Percentiles rank a stretch among this genome's conserved stretches.
Evolutionary conservation across 805 yeast genomes (phyloP).

Genomic region (Pichia insulana): DNA sequence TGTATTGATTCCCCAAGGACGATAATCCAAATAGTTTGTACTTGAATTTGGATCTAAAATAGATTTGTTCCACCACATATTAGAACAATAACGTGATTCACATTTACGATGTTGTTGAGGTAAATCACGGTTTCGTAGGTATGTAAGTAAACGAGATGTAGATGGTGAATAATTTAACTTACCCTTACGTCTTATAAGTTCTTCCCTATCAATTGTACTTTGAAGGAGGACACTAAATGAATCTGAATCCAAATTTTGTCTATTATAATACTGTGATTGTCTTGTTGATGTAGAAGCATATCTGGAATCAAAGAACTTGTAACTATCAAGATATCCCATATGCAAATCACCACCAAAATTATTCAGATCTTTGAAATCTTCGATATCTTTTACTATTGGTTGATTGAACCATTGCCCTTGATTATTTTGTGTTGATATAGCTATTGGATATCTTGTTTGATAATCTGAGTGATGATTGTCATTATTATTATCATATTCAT

Average conservation of each 20-base stretch:
- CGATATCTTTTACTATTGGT: constrained; percentile 24
- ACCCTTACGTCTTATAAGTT: background rate
- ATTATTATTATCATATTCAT: background rate
- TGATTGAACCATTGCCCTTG: constrained; percentile 15
- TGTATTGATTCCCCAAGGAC: constrained; percentile 7
- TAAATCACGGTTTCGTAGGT: background rate
- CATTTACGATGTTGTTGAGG: constrained; percentile 2
- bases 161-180: background rate
- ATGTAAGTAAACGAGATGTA: background rate
- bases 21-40: background rate
- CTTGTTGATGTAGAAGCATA: background rate
- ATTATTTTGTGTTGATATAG: background rate
- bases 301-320: background rate
- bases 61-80: constrained; percentile 3
- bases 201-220: constrained; percentile 7
- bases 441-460: constrained; percentile 4
- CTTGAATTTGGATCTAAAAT: too few relatives aligned
- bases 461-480: background rate
- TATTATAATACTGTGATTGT: background rate
- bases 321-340: constrained; percentile 8
- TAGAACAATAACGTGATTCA: background rate
- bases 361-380: constrained; percentile 19
- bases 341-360: constrained; percentile 12
- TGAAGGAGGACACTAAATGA: constrained; percentile 1
- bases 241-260: background rate